A percentile compares a stretch with the other conserved stretches of the same genome.
Evolutionary conservation across 192 early-diverging fungal species (phyloP).

Genomic region (Entomortierella beljakovae): DNA sequence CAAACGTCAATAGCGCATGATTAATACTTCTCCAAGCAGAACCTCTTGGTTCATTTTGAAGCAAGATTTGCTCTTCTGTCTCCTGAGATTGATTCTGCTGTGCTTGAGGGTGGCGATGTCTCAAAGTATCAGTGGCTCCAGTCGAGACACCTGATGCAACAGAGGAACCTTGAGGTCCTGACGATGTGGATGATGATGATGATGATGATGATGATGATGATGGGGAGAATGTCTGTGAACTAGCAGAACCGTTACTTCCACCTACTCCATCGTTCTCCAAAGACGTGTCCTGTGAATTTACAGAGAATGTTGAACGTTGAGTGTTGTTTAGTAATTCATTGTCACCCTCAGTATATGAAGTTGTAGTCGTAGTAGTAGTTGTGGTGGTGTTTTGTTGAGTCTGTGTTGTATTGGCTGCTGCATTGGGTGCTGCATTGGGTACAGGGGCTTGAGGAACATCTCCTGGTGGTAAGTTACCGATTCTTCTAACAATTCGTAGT

Average conservation of each 20-base stretch:
- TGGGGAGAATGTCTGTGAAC: not conserved
- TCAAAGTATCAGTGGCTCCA: not conserved
- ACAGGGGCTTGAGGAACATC: conserved; percentile 26
- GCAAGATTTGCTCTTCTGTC: conserved; percentile 15
- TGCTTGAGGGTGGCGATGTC: not conserved
- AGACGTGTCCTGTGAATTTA: not conserved
- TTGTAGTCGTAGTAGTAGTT: conserved; percentile 6
- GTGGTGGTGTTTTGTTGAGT: conserved; percentile 8
- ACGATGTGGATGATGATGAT: conserved; percentile 3
- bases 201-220: not conserved
- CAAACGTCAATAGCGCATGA: conserved; percentile 55
- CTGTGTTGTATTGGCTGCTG: not conserved
- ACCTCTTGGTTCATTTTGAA: conserved; percentile 8
- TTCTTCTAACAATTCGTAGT: conserved; percentile 59
- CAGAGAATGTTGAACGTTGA: not conserved
- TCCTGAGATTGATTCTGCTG: conserved; percentile 15
- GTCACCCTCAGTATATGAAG: conserved; percentile 2
- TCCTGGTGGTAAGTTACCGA: conserved; percentile 34
- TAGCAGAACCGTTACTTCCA: not conserved
- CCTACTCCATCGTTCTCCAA: not conserved
- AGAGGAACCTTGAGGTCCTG: not conserved
- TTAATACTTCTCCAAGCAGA: conserved; percentile 53
- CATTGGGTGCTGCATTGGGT: not conserved
- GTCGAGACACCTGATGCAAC: not conserved
- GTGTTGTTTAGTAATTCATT: not conserved